A percentile compares a stretch with the other conserved stretches of the same genome.
Evolutionary conservation across 495 filamentous ascomycete genomes (phyloP).

Genomic region (Bathelium albidoporum): DNA sequence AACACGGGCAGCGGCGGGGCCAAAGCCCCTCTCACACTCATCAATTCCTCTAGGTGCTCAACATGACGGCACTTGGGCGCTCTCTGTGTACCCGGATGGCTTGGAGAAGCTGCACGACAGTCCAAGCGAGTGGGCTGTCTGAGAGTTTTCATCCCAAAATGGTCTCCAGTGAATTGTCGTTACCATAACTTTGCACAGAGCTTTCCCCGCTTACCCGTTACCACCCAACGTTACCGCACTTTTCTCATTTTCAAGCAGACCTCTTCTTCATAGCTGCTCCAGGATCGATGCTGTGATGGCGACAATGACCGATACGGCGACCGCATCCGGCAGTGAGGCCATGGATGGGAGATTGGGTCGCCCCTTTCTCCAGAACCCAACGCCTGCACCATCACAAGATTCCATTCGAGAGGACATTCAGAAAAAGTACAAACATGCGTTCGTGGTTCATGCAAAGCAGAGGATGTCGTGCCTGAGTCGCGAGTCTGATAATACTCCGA

Average conservation of each 20-base stretch:
- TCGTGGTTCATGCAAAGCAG: constrained; percentile 63
- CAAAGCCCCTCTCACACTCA: background rate
- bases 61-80: background rate
- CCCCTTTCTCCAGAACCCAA: background rate
- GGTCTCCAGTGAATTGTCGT: background rate
- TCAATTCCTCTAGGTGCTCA: background rate
- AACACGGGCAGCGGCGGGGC: background rate
- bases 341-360: background rate
- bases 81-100: background rate
- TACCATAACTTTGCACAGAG: background rate
- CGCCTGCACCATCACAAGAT: constrained; percentile 8
- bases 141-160: background rate
- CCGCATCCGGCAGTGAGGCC: constrained; percentile 8
- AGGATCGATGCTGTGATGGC: constrained; percentile 5
- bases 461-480: constrained; percentile 75
- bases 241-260: background rate
- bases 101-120: background rate
- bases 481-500: constrained; percentile 61
- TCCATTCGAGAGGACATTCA: constrained; percentile 4
- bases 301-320: constrained; percentile 15
- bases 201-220: background rate
- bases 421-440: constrained; percentile 76
- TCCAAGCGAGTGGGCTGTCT: background rate
- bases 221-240: background rate
- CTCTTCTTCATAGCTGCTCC: background rate